Evolutionary conservation across 805 yeast genomes (phyloP), one percentile per base, ranked within the genome.

Genomic region (Kodamaea neixiangensis): DNA sequence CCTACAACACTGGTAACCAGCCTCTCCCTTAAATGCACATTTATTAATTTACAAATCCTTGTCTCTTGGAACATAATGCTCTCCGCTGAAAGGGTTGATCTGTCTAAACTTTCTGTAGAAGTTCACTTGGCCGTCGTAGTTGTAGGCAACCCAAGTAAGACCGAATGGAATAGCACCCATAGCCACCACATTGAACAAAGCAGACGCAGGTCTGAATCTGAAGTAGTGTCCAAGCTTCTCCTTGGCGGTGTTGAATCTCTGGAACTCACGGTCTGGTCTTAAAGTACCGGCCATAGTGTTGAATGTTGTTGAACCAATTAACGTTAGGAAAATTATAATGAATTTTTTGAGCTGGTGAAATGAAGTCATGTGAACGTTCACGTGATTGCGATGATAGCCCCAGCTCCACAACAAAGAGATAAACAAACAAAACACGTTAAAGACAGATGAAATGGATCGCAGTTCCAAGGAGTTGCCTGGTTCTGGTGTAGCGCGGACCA

Each of bases 51-150:
- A 72, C 65, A 73, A 73, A 58, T 73, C 78, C 61, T 72, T 72
- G 50, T 64, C 69, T 65, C 79, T 73, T 51, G 78, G 78, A 50
- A 65, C 67, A 55, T 73, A 74, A 38, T 69, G 73, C 48, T 69
- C 67, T 20, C 65, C 67, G 49, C 66, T 61, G 54, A 72, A 67
- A 9, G 74, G 62, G 25, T 65, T 66, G 17, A 61, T 64, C 29
- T 62, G 59, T 67, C 79, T 74, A 62, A 63, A 74, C 35, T 52
- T 58, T 57, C 75, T 64, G 53, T 54, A 49, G 54, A 69, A 65
- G 45, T 58, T 58, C 41, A 60, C 47, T 54, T 71, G 67, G n/a
- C 79, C 79, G 46, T 74, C 79, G 33, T 53, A 54, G 49, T 59
- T 60, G 59, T 74, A 73, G 21, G 77, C 76, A 48, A 49, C 63